Percentiles rank a stretch among this genome's conserved stretches.
These are phyloP conservation scores for Colletotrichum gigasporum DNA, from an alignment of 2,329 filamentous ascomycete genomes.

Conservation along the genomic window DNA sequence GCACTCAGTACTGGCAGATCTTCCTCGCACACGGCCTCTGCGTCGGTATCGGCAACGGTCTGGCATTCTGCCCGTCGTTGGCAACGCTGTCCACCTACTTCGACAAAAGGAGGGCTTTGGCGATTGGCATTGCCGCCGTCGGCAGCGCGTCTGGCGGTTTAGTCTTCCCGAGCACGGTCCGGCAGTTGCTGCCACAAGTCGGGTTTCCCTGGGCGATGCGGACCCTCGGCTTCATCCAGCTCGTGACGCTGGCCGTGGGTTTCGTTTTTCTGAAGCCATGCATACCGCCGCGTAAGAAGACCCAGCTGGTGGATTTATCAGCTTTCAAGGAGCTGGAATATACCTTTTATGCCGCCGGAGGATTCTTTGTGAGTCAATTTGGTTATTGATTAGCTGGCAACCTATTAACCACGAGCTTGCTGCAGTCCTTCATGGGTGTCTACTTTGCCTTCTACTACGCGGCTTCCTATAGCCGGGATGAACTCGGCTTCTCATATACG, in stretches of 20 bases:
- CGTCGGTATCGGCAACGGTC: conserved; percentile 61
- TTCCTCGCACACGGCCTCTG: conserved; percentile 60
- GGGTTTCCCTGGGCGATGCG: conserved; percentile 66
- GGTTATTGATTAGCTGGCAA: background rate
- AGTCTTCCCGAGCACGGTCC: conserved; percentile 52
- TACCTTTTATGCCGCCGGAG: conserved; percentile 17
- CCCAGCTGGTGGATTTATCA: conserved; percentile 52
- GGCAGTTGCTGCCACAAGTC: conserved; percentile 52
- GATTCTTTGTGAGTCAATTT: conserved; percentile 18
- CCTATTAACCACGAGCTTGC: conserved; percentile 25
- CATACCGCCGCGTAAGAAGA: conserved; percentile 49
- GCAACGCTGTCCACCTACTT: conserved; percentile 73
- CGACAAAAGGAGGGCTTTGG: conserved; percentile 60
- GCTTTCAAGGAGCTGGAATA: conserved; percentile 50
- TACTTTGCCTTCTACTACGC: conserved; percentile 71
- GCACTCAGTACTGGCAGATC: conserved; percentile 57
- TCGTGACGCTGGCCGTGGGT: conserved; percentile 48
- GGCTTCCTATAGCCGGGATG: conserved; percentile 55
- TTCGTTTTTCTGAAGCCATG: conserved; percentile 50
- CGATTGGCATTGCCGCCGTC: conserved; percentile 66
- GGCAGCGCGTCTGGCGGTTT: conserved; percentile 66
- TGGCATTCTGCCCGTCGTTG: conserved; percentile 65
- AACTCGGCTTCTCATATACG: conserved; percentile 53
- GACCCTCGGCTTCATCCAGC: conserved; percentile 56
- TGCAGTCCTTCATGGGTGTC: conserved; percentile 57